A percentile compares a stretch with the other conserved stretches of the same genome.
phyloP scores from a whole-genome alignment of 441 rosid species.

The Bruguiera hainesii region DNA sequence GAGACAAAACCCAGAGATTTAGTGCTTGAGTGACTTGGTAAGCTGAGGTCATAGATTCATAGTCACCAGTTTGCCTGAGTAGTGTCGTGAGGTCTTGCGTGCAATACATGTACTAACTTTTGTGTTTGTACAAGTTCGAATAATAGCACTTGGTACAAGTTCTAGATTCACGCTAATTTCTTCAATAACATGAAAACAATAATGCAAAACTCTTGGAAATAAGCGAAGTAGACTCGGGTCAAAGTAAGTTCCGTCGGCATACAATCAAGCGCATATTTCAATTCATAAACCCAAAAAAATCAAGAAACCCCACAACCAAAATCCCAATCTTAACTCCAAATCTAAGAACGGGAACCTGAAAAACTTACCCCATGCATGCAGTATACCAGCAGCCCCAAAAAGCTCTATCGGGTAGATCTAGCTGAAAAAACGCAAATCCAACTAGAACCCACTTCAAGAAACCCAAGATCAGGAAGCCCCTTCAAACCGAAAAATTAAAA shows the following conservation, averaged over 20 bases:
- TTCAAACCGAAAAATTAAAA: not conserved
- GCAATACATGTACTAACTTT: no score
- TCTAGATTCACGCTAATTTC: no score
- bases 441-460: slow-evolving; percentile 17
- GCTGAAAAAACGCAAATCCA: slow-evolving; percentile 14
- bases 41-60: no score
- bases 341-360: slow-evolving; percentile 11
- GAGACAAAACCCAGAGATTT: no score
- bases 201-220: not conserved
- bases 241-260: not conserved
- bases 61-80: no score
- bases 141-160: no score
- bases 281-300: slow-evolving; percentile 7
- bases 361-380: slow-evolving; percentile 64
- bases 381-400: slow-evolving; percentile 12
- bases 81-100: no score
- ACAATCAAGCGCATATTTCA: not conserved
- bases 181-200: not conserved
- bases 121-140: no score
- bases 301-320: slow-evolving; percentile 3
- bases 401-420: slow-evolving; percentile 25
- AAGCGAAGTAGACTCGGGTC: slow-evolving; percentile 8
- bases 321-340: slow-evolving; percentile 7
- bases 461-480: slow-evolving; percentile 30
- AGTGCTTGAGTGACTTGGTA: no score